A percentile compares a stretch with the other conserved stretches of the same genome.
Evolutionary conservation across 768 basidiomycete species (phyloP).

Genomic region (Naematelia encephala): DNA sequence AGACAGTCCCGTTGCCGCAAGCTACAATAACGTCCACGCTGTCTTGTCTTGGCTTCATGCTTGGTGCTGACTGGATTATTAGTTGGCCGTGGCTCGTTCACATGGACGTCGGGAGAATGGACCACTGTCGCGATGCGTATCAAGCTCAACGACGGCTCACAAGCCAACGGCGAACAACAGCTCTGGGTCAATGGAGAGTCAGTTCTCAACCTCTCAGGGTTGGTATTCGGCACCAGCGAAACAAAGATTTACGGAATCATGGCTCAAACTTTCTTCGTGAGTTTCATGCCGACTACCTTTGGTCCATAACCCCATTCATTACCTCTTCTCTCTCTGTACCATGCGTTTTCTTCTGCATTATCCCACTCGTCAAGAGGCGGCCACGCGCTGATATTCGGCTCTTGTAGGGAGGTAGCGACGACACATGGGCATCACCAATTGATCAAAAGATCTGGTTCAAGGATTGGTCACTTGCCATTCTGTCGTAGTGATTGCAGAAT

Average conservation of each 20-base stretch:
- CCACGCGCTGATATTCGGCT: not conserved
- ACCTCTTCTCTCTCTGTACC: not conserved
- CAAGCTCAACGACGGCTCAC: constrained; percentile 67
- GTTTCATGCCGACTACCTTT: constrained; percentile 19
- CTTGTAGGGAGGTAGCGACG: constrained; percentile 51
- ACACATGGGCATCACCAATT: constrained; percentile 61
- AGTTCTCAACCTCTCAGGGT: constrained; percentile 60
- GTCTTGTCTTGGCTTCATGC: not conserved
- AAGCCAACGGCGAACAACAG: constrained; percentile 70
- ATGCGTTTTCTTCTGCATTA: not conserved
- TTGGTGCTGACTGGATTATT: not conserved
- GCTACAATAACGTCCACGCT: not conserved
- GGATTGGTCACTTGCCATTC: constrained; percentile 66
- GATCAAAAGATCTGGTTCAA: constrained; percentile 65
- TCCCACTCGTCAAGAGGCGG: not conserved
- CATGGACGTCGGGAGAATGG: constrained; percentile 64
- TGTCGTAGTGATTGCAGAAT: constrained; percentile 18
- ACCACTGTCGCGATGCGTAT: constrained; percentile 68
- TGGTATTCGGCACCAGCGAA: constrained; percentile 57
- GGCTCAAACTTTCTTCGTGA: constrained; percentile 72
- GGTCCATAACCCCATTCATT: too few species aligned
- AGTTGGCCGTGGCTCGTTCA: constrained; percentile 67
- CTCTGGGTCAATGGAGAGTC: constrained; percentile 65
- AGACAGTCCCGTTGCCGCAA: too few species aligned
- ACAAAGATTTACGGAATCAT: constrained; percentile 61